A percentile compares a stretch with the other conserved stretches of the same genome.
Conservation (phyloP, 257 asterid species). For the Cordia subcordata region DNA sequence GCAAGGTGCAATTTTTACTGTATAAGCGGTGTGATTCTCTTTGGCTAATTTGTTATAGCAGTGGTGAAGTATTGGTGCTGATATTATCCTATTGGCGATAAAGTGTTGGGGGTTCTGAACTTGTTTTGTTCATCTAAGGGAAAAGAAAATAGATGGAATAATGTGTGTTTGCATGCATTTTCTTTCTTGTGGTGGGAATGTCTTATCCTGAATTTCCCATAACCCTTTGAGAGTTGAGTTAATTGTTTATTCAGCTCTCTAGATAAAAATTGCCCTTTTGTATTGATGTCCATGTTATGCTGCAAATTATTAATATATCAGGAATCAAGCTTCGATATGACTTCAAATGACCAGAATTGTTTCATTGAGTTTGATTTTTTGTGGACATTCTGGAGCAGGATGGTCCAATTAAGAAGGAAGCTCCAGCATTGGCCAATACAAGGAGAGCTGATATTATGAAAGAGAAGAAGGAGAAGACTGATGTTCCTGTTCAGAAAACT, state of each 20-base stretch:
- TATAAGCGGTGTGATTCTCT: too few species aligned
- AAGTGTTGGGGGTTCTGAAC: too few species aligned
- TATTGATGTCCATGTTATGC: neutral
- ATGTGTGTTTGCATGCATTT: too few species aligned
- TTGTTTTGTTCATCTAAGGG: too few species aligned
- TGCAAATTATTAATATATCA: neutral
- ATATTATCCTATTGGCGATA: too few species aligned
- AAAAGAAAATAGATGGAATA: too few species aligned
- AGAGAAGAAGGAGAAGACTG: slow-evolving; percentile 27
- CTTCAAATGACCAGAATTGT: neutral
- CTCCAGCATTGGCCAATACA: slow-evolving; percentile 17
- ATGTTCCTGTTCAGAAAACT: slow-evolving; percentile 32
- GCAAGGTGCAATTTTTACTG: neutral
- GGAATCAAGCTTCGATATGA: neutral
- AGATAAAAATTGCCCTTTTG: neutral
- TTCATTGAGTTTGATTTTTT: neutral
- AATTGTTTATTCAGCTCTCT: too few species aligned
- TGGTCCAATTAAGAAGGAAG: slow-evolving; percentile 61
- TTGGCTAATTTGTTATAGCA: too few species aligned
- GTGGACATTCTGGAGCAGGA: slow-evolving; percentile 33
- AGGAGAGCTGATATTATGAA: slow-evolving; percentile 24
- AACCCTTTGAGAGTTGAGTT: too few species aligned
- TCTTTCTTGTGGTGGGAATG: too few species aligned
- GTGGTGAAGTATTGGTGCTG: too few species aligned
- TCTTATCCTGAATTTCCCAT: too few species aligned